Conservation (phyloP, 345 rosid genomes). For the Ceriops zippeliana region DNA sequence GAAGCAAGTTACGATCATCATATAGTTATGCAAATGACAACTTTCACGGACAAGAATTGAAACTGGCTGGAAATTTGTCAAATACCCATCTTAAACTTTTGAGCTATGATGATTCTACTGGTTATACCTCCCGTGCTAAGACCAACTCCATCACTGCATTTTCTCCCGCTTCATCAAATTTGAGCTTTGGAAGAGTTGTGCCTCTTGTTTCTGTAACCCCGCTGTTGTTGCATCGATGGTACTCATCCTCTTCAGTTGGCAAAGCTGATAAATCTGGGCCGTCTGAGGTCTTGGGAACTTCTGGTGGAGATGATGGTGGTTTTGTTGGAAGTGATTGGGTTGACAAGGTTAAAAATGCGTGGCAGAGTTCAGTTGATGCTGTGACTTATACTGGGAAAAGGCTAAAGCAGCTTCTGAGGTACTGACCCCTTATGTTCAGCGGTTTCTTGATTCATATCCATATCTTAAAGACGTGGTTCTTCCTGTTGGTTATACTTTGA, state of each 20-base stretch:
- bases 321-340: slow-evolving; percentile 48
- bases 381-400: slow-evolving; percentile 47
- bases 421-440: slow-evolving; percentile 56
- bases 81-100: slow-evolving; percentile 14
- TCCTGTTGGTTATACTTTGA: slow-evolving; percentile 56
- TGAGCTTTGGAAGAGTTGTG: slow-evolving; percentile 15
- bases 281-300: slow-evolving; percentile 28
- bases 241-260: slow-evolving; percentile 45
- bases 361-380: slow-evolving; percentile 45
- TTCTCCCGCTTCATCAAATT: slow-evolving; percentile 18
- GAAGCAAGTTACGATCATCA: slow-evolving; percentile 17
- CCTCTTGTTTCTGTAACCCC: slow-evolving; percentile 36
- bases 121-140: slow-evolving; percentile 10
- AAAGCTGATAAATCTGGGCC: slow-evolving; percentile 35
- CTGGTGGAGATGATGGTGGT: slow-evolving; percentile 33
- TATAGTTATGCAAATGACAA: slow-evolving; percentile 11
- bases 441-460: slow-evolving; percentile 58
- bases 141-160: slow-evolving; percentile 17
- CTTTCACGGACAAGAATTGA: slow-evolving; percentile 15
- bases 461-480: slow-evolving; percentile 55
- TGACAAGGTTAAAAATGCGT: slow-evolving; percentile 53
- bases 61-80: slow-evolving; percentile 15
- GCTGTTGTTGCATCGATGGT: slow-evolving; percentile 23
- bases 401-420: slow-evolving; percentile 56
- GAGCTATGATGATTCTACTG: slow-evolving; percentile 6